A percentile compares a stretch with the other conserved stretches of the same genome.
These are phyloP conservation scores for Phytopythium helicoides DNA, from an alignment of 352 stramenopile species.

Conservation along the genomic window DNA sequence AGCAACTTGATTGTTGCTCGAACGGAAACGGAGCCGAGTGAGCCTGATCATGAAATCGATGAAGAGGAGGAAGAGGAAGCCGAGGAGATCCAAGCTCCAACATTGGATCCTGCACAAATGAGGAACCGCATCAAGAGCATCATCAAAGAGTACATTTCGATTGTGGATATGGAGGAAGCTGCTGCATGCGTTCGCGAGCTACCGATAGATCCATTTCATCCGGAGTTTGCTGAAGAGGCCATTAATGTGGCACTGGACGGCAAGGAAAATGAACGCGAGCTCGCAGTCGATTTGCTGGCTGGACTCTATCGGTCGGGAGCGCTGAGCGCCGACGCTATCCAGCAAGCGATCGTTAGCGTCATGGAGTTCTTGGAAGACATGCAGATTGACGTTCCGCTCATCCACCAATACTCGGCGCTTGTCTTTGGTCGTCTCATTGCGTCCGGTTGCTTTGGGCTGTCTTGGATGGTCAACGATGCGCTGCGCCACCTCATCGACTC, in stretches of 20 bases:
- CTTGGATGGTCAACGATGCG: slow-evolving; percentile 70
- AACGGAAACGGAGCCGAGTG: slow-evolving; percentile 17
- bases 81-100: slow-evolving; percentile 11
- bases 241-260: slow-evolving; percentile 74
- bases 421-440: slow-evolving; percentile 75
- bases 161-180: slow-evolving; percentile 77
- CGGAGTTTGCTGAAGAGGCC: slow-evolving; percentile 69
- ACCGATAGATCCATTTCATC: slow-evolving; percentile 37
- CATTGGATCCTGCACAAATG: slow-evolving; percentile 40
- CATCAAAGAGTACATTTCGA: slow-evolving; percentile 82
- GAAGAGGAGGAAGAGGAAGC: slow-evolving; percentile 10
- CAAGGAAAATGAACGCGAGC: slow-evolving; percentile 63
- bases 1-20: slow-evolving; percentile 72
- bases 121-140: slow-evolving; percentile 84
- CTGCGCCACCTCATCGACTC: slow-evolving; percentile 55
- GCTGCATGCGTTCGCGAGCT: slow-evolving; percentile 69
- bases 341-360: slow-evolving; percentile 59
- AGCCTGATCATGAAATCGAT: slow-evolving; percentile 4
- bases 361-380: slow-evolving; percentile 87
- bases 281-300: slow-evolving; percentile 74
- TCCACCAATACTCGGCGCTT: slow-evolving; percentile 75
- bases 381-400: slow-evolving; percentile 81
- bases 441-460: slow-evolving; percentile 79
- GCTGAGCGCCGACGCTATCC: slow-evolving; percentile 70
- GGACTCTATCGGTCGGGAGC: slow-evolving; percentile 65